Conservation (phyloP, 2,329 filamentous ascomycete species). For the Colletotrichum caudatum region DNA sequence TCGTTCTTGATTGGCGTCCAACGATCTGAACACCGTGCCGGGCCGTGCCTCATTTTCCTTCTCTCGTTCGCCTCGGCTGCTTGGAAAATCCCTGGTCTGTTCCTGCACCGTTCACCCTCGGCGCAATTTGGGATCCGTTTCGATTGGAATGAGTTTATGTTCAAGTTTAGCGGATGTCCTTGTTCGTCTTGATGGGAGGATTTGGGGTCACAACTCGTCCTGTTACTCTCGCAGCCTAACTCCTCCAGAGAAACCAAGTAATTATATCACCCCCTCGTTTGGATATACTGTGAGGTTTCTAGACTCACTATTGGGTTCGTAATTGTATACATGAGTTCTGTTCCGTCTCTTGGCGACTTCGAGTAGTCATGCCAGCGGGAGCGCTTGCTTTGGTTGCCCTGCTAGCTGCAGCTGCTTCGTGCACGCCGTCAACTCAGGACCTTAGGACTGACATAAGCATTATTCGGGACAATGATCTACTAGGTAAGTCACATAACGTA, state of each 20-base stretch:
- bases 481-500: conserved; percentile 47
- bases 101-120: conserved; percentile 19
- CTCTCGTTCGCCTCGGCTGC: conserved; percentile 1
- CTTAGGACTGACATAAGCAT: conserved; percentile 54
- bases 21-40: conserved; percentile 14
- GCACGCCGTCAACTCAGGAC: conserved; percentile 50
- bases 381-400: conserved; percentile 39
- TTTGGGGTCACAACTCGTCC: conserved; percentile 6
- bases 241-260: neutral
- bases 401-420: conserved; percentile 43
- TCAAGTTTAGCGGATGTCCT: conserved; percentile 25
- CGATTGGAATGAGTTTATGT: conserved; percentile 12
- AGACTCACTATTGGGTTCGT: neutral
- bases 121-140: conserved; percentile 25
- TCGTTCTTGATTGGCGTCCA: neutral
- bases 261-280: neutral
- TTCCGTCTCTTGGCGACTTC: conserved; percentile 15
- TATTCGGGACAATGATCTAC: conserved; percentile 56
- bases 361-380: conserved; percentile 33
- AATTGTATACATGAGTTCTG: conserved; percentile 1
- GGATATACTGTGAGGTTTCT: neutral
- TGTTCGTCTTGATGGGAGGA: neutral
- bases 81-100: conserved; percentile 18
- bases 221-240: neutral
- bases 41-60: conserved; percentile 34